phyloP scores from a whole-genome alignment of 306 rosid genomes.

The Abrus precatorius region DNA sequence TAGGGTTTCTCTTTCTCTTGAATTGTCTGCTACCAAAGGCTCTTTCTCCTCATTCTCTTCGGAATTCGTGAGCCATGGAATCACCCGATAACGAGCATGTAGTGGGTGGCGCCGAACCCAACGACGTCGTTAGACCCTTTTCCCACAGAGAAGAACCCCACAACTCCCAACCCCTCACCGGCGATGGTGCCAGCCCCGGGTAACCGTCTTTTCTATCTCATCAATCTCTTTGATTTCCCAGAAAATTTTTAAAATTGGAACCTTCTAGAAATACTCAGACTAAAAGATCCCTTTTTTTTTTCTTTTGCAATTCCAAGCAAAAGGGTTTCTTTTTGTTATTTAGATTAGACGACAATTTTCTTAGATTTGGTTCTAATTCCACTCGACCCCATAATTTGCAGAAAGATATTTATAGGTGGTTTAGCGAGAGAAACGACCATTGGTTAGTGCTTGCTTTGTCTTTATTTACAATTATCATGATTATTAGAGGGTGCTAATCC shows the following conservation, averaged over 20 bases:
- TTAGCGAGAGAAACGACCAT: constrained; percentile 94
- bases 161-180: constrained; percentile 78
- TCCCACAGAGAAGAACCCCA: constrained; percentile 75
- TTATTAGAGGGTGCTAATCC: constrained; percentile 40
- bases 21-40: background rate
- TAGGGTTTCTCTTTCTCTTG: constrained; percentile 49
- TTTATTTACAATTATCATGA: constrained; percentile 9
- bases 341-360: constrained; percentile 44
- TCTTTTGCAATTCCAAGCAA: background rate
- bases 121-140: constrained; percentile 58
- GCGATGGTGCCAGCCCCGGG: constrained; percentile 99
- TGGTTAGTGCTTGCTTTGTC: constrained; percentile 69
- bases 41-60: background rate
- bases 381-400: constrained; percentile 67
- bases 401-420: constrained; percentile 97
- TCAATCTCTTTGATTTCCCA: constrained; percentile 31
- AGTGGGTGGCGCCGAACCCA: constrained; percentile 61
- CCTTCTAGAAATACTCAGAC: background rate
- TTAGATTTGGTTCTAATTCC: constrained; percentile 50
- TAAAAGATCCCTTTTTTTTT: background rate
- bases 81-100: constrained; percentile 58
- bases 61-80: constrained; percentile 67
- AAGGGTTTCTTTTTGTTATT: background rate
- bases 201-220: constrained; percentile 35
- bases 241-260: constrained; percentile 22